phyloP scores from a whole-genome alignment of 495 filamentous ascomycete species.

The Talaromyces adpressus region DNA sequence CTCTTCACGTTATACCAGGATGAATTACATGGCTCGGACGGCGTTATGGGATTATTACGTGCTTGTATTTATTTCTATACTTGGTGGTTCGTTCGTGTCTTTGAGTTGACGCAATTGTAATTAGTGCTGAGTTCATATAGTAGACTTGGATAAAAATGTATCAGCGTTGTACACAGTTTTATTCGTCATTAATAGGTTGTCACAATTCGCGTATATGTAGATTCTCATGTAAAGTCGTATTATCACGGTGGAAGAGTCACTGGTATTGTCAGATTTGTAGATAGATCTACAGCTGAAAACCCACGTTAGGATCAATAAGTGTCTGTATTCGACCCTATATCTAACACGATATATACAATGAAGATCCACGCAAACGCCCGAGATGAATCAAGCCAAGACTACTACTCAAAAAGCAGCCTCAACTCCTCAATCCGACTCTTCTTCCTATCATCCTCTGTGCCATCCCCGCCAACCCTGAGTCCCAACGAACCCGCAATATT shows the following conservation, averaged over 20 bases:
- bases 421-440: conserved; percentile 90
- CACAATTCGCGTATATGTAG: too few relatives aligned
- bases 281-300: too few relatives aligned
- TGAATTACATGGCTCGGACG: conserved; percentile 1
- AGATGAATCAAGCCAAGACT: neutral
- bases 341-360: neutral
- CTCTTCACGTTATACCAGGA: conserved; percentile 9
- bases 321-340: neutral
- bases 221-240: too few relatives aligned
- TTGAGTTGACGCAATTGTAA: conserved; percentile 3
- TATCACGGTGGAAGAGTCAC: too few relatives aligned
- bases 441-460: conserved; percentile 88
- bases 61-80: conserved; percentile 10
- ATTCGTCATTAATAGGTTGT: too few relatives aligned
- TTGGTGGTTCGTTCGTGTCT: conserved; percentile 6
- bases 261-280: too few relatives aligned
- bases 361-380: neutral
- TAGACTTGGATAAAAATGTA: conserved; percentile 9
- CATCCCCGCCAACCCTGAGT: conserved; percentile 53
- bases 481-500: conserved; percentile 81
- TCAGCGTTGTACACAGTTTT: too few relatives aligned
- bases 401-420: conserved; percentile 75
- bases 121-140: conserved; percentile 3
- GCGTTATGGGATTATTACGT: conserved; percentile 9
- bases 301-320: too few relatives aligned